phyloP scores from a whole-genome alignment of 106 monocot species.

The Posidonia australis region DNA sequence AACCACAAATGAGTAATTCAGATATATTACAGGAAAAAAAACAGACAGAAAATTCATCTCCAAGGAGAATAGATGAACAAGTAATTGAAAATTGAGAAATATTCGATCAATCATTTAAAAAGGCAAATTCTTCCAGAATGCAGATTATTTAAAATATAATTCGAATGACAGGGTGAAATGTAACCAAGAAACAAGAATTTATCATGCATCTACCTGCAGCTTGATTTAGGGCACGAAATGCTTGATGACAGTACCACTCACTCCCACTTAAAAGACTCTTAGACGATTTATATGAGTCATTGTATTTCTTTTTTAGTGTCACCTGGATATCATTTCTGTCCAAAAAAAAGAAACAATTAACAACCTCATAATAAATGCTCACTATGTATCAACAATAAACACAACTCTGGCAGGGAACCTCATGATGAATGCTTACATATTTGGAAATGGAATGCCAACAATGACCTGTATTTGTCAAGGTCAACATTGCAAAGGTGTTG shows the following conservation, averaged over 20 bases:
- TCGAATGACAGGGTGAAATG: not conserved
- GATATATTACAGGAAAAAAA: no score
- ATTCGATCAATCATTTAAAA: not conserved
- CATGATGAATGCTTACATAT: slow-evolving; percentile 55
- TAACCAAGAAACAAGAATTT: not conserved
- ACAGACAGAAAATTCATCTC: not conserved
- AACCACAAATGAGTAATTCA: no score
- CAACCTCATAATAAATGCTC: not conserved
- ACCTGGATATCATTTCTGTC: slow-evolving; percentile 92
- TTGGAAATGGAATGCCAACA: slow-evolving; percentile 99
- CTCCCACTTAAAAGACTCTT: slow-evolving; percentile 80
- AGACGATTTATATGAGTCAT: slow-evolving; percentile 72
- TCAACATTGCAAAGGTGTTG: slow-evolving; percentile 1
- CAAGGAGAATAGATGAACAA: not conserved
- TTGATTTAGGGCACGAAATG: slow-evolving; percentile 97
- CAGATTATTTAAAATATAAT: not conserved
- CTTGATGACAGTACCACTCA: slow-evolving; percentile 99
- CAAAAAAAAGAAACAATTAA: slow-evolving; percentile 23
- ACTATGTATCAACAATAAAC: not conserved
- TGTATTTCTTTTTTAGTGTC: slow-evolving; percentile 81
- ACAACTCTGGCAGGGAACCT: slow-evolving; percentile 1
- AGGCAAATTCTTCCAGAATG: not conserved
- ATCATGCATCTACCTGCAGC: slow-evolving; percentile 60
- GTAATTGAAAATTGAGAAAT: no score
- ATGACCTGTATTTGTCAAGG: slow-evolving; percentile 77